A percentile compares a stretch with the other conserved stretches of the same genome.
Evolutionary conservation across 192 early-diverging fungal genomes (phyloP).

Genomic region (Geranomyces variabilis): DNA sequence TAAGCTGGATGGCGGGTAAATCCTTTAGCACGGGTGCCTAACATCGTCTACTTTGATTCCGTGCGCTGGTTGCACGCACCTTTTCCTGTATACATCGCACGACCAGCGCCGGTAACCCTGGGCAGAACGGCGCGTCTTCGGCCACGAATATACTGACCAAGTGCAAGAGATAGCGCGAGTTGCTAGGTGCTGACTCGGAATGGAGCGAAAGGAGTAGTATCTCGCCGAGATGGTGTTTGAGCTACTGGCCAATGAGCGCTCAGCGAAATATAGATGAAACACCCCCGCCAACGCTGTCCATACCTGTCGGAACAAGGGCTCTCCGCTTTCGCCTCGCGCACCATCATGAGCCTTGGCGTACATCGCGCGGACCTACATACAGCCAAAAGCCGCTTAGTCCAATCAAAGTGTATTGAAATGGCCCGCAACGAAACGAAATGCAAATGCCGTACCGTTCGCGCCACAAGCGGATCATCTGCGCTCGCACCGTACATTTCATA

Average conservation of each 20-base stretch:
- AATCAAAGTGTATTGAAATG: no score
- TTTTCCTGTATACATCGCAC: constrained; percentile 77
- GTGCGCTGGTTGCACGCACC: no score
- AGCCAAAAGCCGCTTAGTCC: background rate
- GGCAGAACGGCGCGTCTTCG: constrained; percentile 77
- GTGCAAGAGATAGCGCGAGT: constrained; percentile 68
- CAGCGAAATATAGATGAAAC: no score
- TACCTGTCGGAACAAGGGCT: background rate
- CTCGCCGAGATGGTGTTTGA: constrained; percentile 72
- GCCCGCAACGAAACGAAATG: no score
- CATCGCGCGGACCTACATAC: constrained; percentile 22
- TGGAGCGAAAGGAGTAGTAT: constrained; percentile 67
- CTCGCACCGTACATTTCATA: constrained; percentile 22
- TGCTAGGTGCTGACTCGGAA: constrained; percentile 65
- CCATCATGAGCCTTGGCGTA: constrained; percentile 11
- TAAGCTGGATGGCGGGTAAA: no score
- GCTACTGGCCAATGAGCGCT: constrained; percentile 28
- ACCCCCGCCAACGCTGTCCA: no score
- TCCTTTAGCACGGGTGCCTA: no score
- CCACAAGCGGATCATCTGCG: constrained; percentile 19
- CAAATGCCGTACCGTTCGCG: constrained; percentile 13
- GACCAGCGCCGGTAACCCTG: constrained; percentile 68
- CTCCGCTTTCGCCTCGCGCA: background rate
- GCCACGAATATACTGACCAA: constrained; percentile 71
- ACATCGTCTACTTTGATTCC: no score